A percentile compares a stretch with the other conserved stretches of the same genome.
phyloP scores from a whole-genome alignment of 257 asterid species.

The Forsythia viridissima region DNA sequence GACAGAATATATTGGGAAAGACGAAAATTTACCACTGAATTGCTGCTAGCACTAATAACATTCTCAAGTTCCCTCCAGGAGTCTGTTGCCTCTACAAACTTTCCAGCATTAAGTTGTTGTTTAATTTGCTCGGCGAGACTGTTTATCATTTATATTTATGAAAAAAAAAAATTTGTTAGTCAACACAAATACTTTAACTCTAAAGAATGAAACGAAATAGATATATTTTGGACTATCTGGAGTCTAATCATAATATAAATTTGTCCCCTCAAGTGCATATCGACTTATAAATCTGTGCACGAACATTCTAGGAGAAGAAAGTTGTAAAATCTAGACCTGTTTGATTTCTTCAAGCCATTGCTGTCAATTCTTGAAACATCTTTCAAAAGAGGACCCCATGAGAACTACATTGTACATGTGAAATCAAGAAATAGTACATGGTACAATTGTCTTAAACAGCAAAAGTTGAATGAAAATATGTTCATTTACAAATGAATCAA shows the following conservation, averaged over 20 bases:
- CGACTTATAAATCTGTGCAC: no score
- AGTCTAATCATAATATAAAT: no score
- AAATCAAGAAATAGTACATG: slow-evolving; percentile 9
- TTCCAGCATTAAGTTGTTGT: slow-evolving; percentile 49
- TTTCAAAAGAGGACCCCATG: slow-evolving; percentile 97
- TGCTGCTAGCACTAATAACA: slow-evolving; percentile 47
- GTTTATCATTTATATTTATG: slow-evolving; percentile 20
- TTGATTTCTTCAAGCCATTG: slow-evolving; percentile 61
- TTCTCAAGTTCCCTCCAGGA: slow-evolving; percentile 66
- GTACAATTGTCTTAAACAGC: slow-evolving; percentile 23
- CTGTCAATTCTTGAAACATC: slow-evolving; percentile 81
- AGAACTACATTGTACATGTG: slow-evolving; percentile 51
- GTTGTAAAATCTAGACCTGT: slow-evolving; percentile 48
- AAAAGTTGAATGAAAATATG: background rate
- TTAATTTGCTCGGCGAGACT: slow-evolving; percentile 65
- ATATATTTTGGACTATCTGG: background rate
- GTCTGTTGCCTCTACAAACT: slow-evolving; percentile 59
- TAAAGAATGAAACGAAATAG: background rate
- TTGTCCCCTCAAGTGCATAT: no score
- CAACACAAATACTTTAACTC: background rate
- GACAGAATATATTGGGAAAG: background rate
- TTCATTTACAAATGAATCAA: background rate
- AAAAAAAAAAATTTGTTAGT: slow-evolving; percentile 10
- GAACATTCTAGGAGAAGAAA: background rate
- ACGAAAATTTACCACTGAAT: slow-evolving; percentile 56